A percentile compares a stretch with the other conserved stretches of the same genome.
These are phyloP conservation scores for Talaromyces adpressus DNA, from an alignment of 495 filamentous ascomycete species.

Conservation along the genomic window DNA sequence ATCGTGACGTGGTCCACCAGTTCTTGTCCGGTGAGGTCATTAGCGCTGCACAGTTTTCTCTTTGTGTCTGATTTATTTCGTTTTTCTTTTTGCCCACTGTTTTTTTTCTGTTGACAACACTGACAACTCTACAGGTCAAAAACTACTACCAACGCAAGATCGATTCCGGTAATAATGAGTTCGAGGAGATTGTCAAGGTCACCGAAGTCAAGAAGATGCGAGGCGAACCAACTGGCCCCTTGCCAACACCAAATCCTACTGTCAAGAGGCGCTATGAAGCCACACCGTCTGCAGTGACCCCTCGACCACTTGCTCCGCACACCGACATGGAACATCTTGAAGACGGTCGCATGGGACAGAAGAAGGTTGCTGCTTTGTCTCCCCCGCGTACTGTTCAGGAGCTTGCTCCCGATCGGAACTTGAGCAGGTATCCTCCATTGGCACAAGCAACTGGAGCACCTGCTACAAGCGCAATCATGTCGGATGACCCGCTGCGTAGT, in stretches of 20 bases:
- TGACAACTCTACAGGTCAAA: conserved; percentile 58
- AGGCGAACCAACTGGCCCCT: conserved; percentile 63
- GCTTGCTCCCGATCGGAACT: conserved; percentile 24
- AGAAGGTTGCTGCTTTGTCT: conserved; percentile 27
- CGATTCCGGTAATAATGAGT: conserved; percentile 60
- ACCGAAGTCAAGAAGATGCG: conserved; percentile 63
- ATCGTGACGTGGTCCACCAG: background rate
- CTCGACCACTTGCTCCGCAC: conserved; percentile 54
- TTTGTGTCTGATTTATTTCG: conserved; percentile 14
- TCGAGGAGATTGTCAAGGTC: conserved; percentile 58
- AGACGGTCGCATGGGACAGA: conserved; percentile 42
- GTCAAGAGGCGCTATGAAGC: conserved; percentile 53
- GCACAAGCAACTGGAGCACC: conserved; percentile 37
- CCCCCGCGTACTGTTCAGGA: conserved; percentile 24
- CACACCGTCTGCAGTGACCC: conserved; percentile 49
- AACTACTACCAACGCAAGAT: conserved; percentile 81
- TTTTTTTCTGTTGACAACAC: conserved; percentile 19
- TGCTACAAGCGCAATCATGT: conserved; percentile 20
- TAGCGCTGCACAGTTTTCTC: conserved; percentile 5
- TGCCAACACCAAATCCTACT: conserved; percentile 53
- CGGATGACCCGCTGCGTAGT: conserved; percentile 25
- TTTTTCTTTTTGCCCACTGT: background rate
- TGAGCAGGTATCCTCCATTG: conserved; percentile 33
- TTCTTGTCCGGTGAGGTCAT: background rate
- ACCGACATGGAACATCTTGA: conserved; percentile 48